Evolutionary conservation across 768 basidiomycete species (phyloP).

Genomic region (Naganishia randhawae): DNA sequence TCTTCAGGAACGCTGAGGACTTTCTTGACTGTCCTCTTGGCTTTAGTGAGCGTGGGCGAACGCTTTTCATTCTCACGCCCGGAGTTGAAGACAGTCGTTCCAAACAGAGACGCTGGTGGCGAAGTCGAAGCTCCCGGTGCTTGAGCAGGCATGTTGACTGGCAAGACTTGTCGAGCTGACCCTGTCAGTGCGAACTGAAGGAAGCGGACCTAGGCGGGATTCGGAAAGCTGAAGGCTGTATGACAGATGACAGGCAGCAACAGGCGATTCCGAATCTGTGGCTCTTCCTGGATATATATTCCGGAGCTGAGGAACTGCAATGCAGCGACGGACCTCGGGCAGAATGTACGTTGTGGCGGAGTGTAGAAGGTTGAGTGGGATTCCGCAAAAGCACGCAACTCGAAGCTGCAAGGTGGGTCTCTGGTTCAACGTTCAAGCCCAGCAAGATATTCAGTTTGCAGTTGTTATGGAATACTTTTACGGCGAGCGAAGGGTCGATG

Average conservation of each 20-base stretch:
- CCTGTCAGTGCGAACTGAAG: background rate
- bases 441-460: too few species aligned
- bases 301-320: background rate
- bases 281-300: background rate
- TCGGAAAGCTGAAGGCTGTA: background rate
- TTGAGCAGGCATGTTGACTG: constrained; percentile 20
- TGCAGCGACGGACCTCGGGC: too few species aligned
- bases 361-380: background rate
- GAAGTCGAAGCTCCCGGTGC: constrained; percentile 11
- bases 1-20: constrained; percentile 28
- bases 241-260: background rate
- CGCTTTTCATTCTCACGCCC: constrained; percentile 3
- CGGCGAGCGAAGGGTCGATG: constrained; percentile 1
- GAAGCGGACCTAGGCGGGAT: background rate
- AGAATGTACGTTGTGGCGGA: too few species aligned
- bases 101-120: constrained; percentile 17
- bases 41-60: background rate
- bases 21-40: constrained; percentile 21
- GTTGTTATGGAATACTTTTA: background rate
- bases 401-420: background rate
- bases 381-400: background rate
- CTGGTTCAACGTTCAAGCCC: too few species aligned
- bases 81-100: constrained; percentile 1
- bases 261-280: constrained; percentile 1
- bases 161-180: background rate